Percentiles rank a stretch among this genome's conserved stretches.
phyloP scores from a whole-genome alignment of 2,329 filamentous ascomycete genomes.

The Septoria petroselini region DNA sequence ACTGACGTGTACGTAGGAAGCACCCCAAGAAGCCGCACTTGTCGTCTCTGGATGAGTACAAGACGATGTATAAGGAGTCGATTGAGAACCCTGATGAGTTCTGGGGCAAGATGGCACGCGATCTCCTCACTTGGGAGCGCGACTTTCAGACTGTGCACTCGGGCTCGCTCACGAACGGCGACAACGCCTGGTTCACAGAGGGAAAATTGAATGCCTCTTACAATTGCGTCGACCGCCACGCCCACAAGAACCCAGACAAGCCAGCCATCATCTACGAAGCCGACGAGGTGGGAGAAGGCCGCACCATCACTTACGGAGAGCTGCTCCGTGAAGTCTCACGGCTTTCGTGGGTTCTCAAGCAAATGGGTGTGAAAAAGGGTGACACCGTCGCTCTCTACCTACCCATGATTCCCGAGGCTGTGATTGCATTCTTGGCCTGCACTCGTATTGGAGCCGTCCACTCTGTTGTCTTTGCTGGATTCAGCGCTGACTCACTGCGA shows the following conservation, averaged over 20 bases:
- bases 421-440: conserved; percentile 88
- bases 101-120: conserved; percentile 81
- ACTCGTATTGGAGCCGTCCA: conserved; percentile 90
- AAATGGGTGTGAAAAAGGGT: conserved; percentile 95
- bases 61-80: conserved; percentile 71
- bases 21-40: conserved; percentile 61
- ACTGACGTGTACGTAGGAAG: conserved; percentile 45
- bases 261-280: conserved; percentile 98
- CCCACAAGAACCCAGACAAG: conserved; percentile 88
- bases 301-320: conserved; percentile 88
- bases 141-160: conserved; percentile 88
- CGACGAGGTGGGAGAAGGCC: conserved; percentile 82
- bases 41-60: conserved; percentile 59
- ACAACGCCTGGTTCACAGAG: conserved; percentile 92
- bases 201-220: conserved; percentile 91
- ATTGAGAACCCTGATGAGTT: conserved; percentile 86
- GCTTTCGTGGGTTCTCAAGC: conserved; percentile 81
- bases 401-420: conserved; percentile 96
- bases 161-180: conserved; percentile 73
- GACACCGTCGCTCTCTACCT: conserved; percentile 97
- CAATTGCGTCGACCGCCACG: conserved; percentile 96
- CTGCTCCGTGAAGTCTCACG: conserved; percentile 87
- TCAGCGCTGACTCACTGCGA: conserved; percentile 91
- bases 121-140: conserved; percentile 82
- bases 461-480: conserved; percentile 96